A percentile compares a stretch with the other conserved stretches of the same genome.
phyloP scores from a whole-genome alignment of 2,329 filamentous ascomycete genomes.

The Penicillium sp. region DNA sequence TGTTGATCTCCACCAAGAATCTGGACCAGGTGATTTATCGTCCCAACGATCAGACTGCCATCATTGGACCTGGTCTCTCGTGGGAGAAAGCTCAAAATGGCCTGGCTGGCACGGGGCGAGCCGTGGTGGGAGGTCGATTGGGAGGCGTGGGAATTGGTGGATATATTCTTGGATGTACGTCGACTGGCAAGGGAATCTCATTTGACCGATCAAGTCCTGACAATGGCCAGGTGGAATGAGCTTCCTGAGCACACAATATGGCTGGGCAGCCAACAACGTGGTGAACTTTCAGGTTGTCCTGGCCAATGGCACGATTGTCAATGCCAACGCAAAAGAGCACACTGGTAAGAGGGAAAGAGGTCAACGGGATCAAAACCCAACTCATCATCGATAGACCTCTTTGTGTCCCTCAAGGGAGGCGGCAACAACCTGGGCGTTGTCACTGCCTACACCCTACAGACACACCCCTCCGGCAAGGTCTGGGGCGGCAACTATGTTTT shows the following conservation, averaged over 20 bases:
- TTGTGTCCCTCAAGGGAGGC: constrained; percentile 43
- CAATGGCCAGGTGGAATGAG: constrained; percentile 37
- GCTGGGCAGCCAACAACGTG: constrained; percentile 50
- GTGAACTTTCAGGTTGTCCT: constrained; percentile 49
- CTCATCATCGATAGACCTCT: constrained; percentile 35
- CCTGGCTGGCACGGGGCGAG: constrained; percentile 31
- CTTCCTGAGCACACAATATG: constrained; percentile 52
- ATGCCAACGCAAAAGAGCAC: constrained; percentile 40
- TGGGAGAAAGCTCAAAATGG: constrained; percentile 37
- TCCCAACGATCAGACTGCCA: constrained; percentile 38
- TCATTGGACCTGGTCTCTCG: constrained; percentile 37
- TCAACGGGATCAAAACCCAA: background rate
- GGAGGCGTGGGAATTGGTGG: constrained; percentile 51
- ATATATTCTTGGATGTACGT: constrained; percentile 46
- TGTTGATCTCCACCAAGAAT: constrained; percentile 48
- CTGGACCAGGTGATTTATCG: constrained; percentile 39
- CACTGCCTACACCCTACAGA: constrained; percentile 38
- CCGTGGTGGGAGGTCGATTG: constrained; percentile 47
- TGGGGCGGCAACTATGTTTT: constrained; percentile 52
- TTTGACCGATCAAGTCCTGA: background rate
- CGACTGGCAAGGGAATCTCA: background rate
- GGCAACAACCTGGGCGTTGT: constrained; percentile 48
- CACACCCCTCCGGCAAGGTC: constrained; percentile 36
- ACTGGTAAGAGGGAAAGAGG: constrained; percentile 16
- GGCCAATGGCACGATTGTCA: constrained; percentile 47